Evolutionary conservation across 2,329 filamentous ascomycete species (phyloP).

Genomic region (Fusarium transvaalense): DNA sequence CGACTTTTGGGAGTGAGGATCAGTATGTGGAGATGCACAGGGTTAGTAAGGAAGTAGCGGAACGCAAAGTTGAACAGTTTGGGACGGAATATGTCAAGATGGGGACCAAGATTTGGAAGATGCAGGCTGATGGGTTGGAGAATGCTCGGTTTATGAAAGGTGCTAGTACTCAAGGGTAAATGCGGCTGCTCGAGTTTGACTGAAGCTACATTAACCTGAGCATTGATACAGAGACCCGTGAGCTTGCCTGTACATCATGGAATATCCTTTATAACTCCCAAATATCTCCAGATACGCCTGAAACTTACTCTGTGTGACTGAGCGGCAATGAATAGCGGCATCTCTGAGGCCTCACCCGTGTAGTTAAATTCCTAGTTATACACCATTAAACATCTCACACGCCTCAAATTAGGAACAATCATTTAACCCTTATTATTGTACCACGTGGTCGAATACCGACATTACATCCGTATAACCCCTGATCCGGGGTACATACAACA

Average conservation of each 20-base stretch:
- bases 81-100: slow-evolving; percentile 17
- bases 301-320: not conserved
- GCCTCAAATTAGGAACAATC: too few relatives aligned
- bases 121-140: slow-evolving; percentile 29
- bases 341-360: too few relatives aligned
- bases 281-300: too few relatives aligned
- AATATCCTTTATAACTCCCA: too few relatives aligned
- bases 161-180: too few relatives aligned
- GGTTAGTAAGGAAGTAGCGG: not conserved
- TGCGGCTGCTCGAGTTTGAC: too few relatives aligned
- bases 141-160: slow-evolving; percentile 15
- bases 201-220: too few relatives aligned
- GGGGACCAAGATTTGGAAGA: slow-evolving; percentile 30
- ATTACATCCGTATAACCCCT: slow-evolving; percentile 16
- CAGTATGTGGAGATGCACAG: not conserved
- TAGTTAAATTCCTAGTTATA: not conserved
- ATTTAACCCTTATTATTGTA: too few relatives aligned
- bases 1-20: slow-evolving; percentile 52
- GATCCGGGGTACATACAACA: slow-evolving; percentile 25
- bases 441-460: slow-evolving; percentile 30
- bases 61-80: slow-evolving; percentile 19
- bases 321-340: not conserved
- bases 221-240: too few relatives aligned
- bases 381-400: not conserved
- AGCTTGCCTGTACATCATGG: too few relatives aligned